Evolutionary conservation across 176 grass and related monocot genomes (phyloP), one percentile per base, ranked within the genome.

Genomic region (Triticum dicoccoides): DNA sequence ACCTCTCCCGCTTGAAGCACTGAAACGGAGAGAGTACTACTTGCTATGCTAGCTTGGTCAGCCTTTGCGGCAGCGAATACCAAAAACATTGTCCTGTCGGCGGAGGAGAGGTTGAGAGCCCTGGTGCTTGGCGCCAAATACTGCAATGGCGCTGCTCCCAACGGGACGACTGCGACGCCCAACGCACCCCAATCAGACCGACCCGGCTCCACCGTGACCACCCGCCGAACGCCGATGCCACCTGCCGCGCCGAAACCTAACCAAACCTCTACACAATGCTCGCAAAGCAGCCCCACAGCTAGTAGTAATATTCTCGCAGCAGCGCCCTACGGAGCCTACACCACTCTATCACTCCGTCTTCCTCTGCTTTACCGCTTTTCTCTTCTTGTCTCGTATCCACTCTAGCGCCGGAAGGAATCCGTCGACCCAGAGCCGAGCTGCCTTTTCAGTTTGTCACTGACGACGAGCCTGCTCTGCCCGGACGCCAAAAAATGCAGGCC

Each of bases 141-240:
- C 51, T 54, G 15, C 29, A 4, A 4, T 21, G 11, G 61, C 84
- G 34, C 76, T 56, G 49, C 76, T 61, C 49, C 76, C 84, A 65
- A 80, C 47, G 25, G 24, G 17, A 24, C 33, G 47, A 51, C 13
- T 5, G 41, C 12, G 3, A 3, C 27, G 73, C 44, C 24, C 42
- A 52, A 76, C 24, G 23, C 38, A 76, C 24, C 42, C 42, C 44
- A 51, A 75, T 75, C 42, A 73, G 24, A 21, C 56, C 12, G 41
- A 42, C 41, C 42, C 42, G 33, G 14, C 54, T 25, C 39, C 54
- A 20, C 80, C 11, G 79, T 38, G 35, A 61, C 61, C 37, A 21
- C 21, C 9, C 69, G 79, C 49, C 85, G 85, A 80, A 63, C 20
- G 14, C 5, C 62, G 89, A 91, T 85, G 77, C 89, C 87, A 81